Percentiles rank a stretch among this genome's conserved stretches.
These are phyloP conservation scores for Phytophthora ohioensis DNA, from an alignment of 352 stramenopile genomes.

Conservation along the genomic window DNA sequence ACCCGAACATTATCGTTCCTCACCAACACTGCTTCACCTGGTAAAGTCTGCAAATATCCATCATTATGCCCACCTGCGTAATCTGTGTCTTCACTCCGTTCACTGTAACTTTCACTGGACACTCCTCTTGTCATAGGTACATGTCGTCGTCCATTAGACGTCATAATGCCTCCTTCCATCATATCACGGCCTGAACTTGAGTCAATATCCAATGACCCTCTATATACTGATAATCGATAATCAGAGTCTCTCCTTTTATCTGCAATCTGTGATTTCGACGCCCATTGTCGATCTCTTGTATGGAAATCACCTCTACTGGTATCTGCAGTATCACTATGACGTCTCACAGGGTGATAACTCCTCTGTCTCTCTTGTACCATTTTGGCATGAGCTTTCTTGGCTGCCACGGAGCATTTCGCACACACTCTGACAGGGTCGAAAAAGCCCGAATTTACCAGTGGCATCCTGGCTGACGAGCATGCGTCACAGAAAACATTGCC, in stretches of 20 bases:
- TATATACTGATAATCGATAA: constrained; percentile 18
- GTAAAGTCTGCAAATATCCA: constrained; percentile 58
- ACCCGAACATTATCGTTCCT: constrained; percentile 70
- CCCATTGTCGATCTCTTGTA: constrained; percentile 14
- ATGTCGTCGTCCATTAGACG: constrained; percentile 37
- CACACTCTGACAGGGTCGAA: constrained; percentile 82
- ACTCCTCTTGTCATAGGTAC: constrained; percentile 13
- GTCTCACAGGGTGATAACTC: constrained; percentile 23
- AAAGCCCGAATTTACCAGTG: constrained; percentile 73
- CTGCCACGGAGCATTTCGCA: constrained; percentile 77
- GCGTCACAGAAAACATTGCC: constrained; percentile 92
- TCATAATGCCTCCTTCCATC: constrained; percentile 45
- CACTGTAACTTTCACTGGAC: constrained; percentile 26
- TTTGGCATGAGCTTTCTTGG: constrained; percentile 71
- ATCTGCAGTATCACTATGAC: constrained; percentile 43
- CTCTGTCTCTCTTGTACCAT: constrained; percentile 73
- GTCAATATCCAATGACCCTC: constrained; percentile 8
- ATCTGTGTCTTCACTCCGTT: constrained; percentile 42
- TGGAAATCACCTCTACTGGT: too few relatives aligned
- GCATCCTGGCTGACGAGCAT: constrained; percentile 85
- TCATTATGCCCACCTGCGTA: constrained; percentile 26
- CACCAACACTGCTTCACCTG: constrained; percentile 73
- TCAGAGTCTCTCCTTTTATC: constrained; percentile 25
- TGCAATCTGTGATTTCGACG: constrained; percentile 17
- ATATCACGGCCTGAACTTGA: constrained; percentile 7